Evolutionary conservation across 2,329 filamentous ascomycete species (phyloP).

Genomic region (Nemania bipapillata): DNA sequence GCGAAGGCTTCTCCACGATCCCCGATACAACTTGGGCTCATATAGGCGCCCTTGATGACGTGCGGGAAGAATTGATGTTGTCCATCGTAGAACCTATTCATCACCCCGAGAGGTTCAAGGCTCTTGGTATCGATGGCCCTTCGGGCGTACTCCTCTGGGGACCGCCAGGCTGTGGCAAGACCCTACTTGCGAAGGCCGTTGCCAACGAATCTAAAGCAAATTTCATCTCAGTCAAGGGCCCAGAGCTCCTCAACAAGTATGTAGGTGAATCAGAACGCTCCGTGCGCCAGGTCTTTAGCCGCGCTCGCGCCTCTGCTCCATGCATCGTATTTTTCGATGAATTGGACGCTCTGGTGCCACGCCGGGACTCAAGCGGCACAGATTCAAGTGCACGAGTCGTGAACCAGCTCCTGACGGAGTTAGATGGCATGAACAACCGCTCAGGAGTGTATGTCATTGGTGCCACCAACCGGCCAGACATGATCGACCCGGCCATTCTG

Average conservation of each 20-base stretch:
- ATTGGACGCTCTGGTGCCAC: conserved; percentile 89
- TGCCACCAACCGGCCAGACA: conserved; percentile 93
- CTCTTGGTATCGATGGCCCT: conserved; percentile 80
- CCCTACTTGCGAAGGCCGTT: conserved; percentile 92
- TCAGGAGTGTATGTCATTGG: conserved; percentile 93
- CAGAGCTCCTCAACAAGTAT: conserved; percentile 96
- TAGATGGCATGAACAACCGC: conserved; percentile 84
- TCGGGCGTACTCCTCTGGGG: conserved; percentile 95
- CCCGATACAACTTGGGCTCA: conserved; percentile 93
- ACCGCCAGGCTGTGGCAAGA: conserved; percentile 96
- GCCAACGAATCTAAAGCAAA: conserved; percentile 96
- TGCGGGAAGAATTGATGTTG: conserved; percentile 82
- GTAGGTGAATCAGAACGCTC: conserved; percentile 95
- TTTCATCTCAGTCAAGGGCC: conserved; percentile 97
- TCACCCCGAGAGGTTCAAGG: conserved; percentile 78
- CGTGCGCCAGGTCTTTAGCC: conserved; percentile 88
- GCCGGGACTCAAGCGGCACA: conserved; percentile 78
- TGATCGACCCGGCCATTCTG: conserved; percentile 95
- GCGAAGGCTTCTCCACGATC: conserved; percentile 94
- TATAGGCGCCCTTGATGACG: conserved; percentile 83
- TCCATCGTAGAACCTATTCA: conserved; percentile 92
- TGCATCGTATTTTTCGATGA: conserved; percentile 99
- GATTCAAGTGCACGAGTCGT: conserved; percentile 91
- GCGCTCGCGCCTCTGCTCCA: conserved; percentile 84
- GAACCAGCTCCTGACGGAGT: conserved; percentile 92